Evolutionary conservation across 2,329 filamentous ascomycete species (phyloP).

Genomic region (Alternaria ventricosa): DNA sequence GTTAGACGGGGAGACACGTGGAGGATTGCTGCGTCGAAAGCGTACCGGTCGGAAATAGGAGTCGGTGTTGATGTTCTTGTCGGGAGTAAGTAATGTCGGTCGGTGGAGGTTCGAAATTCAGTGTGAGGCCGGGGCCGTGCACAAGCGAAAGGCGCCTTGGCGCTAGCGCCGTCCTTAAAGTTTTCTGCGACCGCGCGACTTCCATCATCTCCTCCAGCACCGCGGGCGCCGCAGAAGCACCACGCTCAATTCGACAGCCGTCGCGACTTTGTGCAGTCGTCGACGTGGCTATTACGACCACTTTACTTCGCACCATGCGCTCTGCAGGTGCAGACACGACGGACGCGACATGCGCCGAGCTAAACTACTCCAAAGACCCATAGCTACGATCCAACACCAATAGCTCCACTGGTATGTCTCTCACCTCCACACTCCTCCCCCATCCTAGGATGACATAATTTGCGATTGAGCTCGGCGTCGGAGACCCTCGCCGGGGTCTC

Average conservation of each 20-base stretch:
- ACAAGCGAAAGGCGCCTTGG: conserved; percentile 18
- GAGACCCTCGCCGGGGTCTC: conserved; percentile 91
- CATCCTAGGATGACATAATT: conserved; percentile 90
- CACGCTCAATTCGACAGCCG: conserved; percentile 3
- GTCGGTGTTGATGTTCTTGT: conserved; percentile 43
- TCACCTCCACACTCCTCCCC: conserved; percentile 7
- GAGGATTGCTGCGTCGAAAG: conserved; percentile 30
- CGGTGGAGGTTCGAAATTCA: conserved; percentile 20
- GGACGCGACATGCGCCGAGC: background rate
- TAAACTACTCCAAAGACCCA: conserved; percentile 4
- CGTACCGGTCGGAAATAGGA: conserved; percentile 50
- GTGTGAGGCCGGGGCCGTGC: conserved; percentile 13
- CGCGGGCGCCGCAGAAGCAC: background rate
- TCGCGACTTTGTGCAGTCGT: background rate
- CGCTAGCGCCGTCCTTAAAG: conserved; percentile 16
- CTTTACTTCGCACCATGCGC: background rate
- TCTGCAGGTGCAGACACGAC: background rate
- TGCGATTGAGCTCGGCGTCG: conserved; percentile 92
- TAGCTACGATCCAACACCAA: conserved; percentile 1
- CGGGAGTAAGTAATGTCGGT: conserved; percentile 30
- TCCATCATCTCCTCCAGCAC: conserved; percentile 1
- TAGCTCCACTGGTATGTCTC: conserved; percentile 30
- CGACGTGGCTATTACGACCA: background rate
- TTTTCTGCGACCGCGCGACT: conserved; percentile 21
- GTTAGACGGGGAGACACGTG: conserved; percentile 35